A percentile compares a stretch with the other conserved stretches of the same genome.
These are phyloP conservation scores for Ceratobasidium sp. DNA, from an alignment of 1,284 basidiomycete species.

Conservation along the genomic window DNA sequence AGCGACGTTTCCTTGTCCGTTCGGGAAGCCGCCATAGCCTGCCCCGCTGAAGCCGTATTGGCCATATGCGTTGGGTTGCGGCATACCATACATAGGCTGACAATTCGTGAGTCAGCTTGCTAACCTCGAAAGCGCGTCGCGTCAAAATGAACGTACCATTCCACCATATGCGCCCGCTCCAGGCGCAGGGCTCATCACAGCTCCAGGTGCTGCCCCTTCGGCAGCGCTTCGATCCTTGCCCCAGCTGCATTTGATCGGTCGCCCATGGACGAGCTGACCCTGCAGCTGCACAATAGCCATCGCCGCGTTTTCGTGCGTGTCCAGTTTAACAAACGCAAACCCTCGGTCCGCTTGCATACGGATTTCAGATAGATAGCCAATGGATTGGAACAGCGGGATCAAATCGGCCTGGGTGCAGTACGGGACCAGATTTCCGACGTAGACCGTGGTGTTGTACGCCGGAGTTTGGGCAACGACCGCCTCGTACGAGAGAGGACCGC, in stretches of 20 bases:
- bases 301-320: constrained; percentile 96
- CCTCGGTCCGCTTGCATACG: constrained; percentile 98
- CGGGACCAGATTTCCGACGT: constrained; percentile 97
- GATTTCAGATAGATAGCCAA: constrained; percentile 97
- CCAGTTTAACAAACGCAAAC: constrained; percentile 98
- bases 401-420: constrained; percentile 96
- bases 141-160: constrained; percentile 63
- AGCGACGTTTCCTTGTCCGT: constrained; percentile 51
- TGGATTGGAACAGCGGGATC: constrained; percentile 95
- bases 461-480: constrained; percentile 89
- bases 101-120: constrained; percentile 6
- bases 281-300: constrained; percentile 96
- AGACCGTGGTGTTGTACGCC: constrained; percentile 93
- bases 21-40: constrained; percentile 74
- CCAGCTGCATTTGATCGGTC: constrained; percentile 98
- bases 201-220: constrained; percentile 62
- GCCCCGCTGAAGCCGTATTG: constrained; percentile 77
- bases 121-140: neutral
- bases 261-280: constrained; percentile 93
- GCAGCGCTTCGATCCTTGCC: constrained; percentile 92
- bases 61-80: constrained; percentile 78
- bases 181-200: constrained; percentile 69
- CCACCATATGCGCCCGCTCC: constrained; percentile 69
- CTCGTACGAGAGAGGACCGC: constrained; percentile 88
- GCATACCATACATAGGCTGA: constrained; percentile 87